Evolutionary conservation across 768 basidiomycete genomes (phyloP).

Genomic region (Agaricus subrufescens): DNA sequence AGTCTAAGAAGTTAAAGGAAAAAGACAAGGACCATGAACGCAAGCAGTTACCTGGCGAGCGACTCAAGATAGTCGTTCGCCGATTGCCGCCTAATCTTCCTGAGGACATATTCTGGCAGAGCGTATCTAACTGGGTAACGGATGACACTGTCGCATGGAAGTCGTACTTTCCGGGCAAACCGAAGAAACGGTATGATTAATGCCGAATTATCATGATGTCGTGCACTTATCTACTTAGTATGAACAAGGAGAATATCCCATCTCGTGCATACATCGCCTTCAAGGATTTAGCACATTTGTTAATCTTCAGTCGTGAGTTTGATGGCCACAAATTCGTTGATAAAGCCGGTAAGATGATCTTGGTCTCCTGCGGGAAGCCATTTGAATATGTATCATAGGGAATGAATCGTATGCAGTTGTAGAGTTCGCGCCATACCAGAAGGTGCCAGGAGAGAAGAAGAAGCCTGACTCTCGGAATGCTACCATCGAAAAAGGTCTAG

Average conservation of each 20-base stretch:
- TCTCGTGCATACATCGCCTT: constrained; percentile 94
- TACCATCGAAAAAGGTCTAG: constrained; percentile 84
- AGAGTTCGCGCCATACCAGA: constrained; percentile 93
- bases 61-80: constrained; percentile 84
- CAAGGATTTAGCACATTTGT: constrained; percentile 66
- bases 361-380: neutral
- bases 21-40: constrained; percentile 28
- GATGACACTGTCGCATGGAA: constrained; percentile 71
- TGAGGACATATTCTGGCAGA: constrained; percentile 91
- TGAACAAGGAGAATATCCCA: constrained; percentile 79
- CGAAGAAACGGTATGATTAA: constrained; percentile 55
- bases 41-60: constrained; percentile 38
- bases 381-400: constrained; percentile 42
- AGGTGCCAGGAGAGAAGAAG: constrained; percentile 66
- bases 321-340: constrained; percentile 92
- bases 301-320: constrained; percentile 75
- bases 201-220: neutral
- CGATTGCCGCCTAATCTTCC: constrained; percentile 89
- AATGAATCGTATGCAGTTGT: constrained; percentile 86
- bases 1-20: constrained; percentile 31
- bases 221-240: constrained; percentile 33
- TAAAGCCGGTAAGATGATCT: constrained; percentile 66
- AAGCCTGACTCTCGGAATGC: constrained; percentile 78
- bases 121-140: constrained; percentile 78
- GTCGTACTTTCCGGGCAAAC: constrained; percentile 61